phyloP scores from a whole-genome alignment of 345 rosid genomes.

The Linum lewisii region DNA sequence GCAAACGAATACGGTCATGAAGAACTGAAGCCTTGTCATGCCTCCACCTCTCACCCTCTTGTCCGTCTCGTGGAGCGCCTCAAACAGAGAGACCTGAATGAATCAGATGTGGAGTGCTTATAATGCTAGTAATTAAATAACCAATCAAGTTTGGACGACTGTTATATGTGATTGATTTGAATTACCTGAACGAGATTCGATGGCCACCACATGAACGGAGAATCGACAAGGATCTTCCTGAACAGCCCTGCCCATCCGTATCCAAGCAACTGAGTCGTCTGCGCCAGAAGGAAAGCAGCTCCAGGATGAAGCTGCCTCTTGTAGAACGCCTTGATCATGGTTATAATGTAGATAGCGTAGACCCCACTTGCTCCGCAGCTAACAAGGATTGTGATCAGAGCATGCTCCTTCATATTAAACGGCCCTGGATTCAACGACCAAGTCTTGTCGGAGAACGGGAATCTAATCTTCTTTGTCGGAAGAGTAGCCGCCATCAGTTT shows the following conservation, averaged over 20 bases:
- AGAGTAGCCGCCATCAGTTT: neutral
- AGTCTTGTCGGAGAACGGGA: neutral
- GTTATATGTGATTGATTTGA: too few species aligned
- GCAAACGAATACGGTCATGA: neutral
- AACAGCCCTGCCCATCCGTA: neutral
- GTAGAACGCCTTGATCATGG: neutral
- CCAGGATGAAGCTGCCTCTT: neutral
- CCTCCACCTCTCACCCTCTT: neutral
- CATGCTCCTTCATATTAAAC: neutral
- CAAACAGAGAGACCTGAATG: neutral
- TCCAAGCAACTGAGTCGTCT: neutral
- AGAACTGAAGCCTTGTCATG: neutral
- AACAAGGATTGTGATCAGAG: neutral
- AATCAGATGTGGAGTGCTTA: too few species aligned
- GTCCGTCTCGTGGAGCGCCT: neutral
- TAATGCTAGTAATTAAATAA: too few species aligned
- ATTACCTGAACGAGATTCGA: neutral
- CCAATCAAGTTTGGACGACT: too few species aligned
- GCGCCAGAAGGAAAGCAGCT: neutral
- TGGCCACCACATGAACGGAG: neutral
- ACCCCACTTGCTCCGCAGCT: neutral
- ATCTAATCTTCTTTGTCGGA: neutral
- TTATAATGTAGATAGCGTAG: neutral
- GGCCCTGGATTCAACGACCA: neutral
- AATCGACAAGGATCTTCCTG: neutral